phyloP scores from a whole-genome alignment of 345 rosid species.

The Orychophragmus violaceus region DNA sequence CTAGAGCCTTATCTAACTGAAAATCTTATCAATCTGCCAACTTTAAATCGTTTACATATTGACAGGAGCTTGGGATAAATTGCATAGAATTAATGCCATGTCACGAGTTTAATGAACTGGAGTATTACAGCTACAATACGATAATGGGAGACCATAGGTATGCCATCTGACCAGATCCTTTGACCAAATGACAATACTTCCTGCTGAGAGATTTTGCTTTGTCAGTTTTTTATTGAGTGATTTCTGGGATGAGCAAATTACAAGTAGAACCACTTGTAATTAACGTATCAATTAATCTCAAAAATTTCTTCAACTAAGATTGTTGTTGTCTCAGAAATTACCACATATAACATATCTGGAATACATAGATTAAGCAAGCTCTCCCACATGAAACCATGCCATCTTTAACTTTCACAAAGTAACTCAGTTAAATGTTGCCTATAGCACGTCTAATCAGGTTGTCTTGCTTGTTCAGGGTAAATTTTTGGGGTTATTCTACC shows the following conservation, averaged over 20 bases:
- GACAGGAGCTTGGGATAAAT: conserved; percentile 92
- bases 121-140: conserved; percentile 81
- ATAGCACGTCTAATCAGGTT: conserved; percentile 11
- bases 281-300: not conserved
- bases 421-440: not conserved
- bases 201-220: not conserved
- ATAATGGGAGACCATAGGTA: conserved; percentile 78
- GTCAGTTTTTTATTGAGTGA: not conserved
- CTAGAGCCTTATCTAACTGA: not conserved
- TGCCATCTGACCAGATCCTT: conserved; percentile 20
- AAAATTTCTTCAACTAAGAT: not conserved
- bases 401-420: not conserved
- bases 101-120: conserved; percentile 96
- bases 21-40: not conserved
- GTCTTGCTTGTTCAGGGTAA: conserved; percentile 55
- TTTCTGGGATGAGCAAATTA: not conserved
- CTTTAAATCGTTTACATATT: conserved; percentile 23
- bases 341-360: not conserved
- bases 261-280: not conserved
- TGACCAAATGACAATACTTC: not conserved
- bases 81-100: conserved; percentile 98
- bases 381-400: not conserved
- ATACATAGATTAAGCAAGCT: not conserved
- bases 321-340: not conserved
- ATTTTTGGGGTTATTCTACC: conserved; percentile 98